These are phyloP conservation scores for carrot (Daucus carota) DNA, from an alignment of 129 eudicot species.

Conservation along the genomic window DH1_v3.0 NC_030381.2:40236001-40236500, in stretches of 20 bases:
- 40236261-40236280: neutral
- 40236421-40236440: neutral
- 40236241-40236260: neutral
- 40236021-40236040: neutral
- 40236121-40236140: neutral
- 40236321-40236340: neutral
- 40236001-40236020: neutral
- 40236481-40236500: conserved; percentile 54
- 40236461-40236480: conserved; percentile 48
- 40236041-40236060: neutral
- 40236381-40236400: neutral
- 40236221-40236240: neutral
- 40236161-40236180: neutral
- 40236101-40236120: neutral
- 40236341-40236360: neutral
- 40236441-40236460: neutral
- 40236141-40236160: neutral
- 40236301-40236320: neutral
- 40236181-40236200: neutral
- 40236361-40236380: neutral
- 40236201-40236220: neutral
- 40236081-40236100: neutral
- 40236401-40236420: neutral
- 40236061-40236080: neutral
- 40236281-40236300: too few species aligned